phyloP scores from a whole-genome alignment of 768 basidiomycete genomes.

The Megacollybia marginata region DNA sequence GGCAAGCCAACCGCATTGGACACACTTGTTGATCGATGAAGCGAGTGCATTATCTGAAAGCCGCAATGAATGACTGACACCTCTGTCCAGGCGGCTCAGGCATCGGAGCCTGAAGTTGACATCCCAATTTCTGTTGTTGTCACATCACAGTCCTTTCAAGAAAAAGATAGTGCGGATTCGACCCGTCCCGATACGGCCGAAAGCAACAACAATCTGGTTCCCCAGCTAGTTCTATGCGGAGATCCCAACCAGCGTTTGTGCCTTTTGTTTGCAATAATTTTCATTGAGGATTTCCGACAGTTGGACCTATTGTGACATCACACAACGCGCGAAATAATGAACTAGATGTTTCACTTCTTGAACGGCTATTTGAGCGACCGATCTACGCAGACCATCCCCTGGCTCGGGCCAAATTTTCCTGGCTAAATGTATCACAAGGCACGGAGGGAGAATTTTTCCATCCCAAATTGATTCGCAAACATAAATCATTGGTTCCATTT shows the following conservation, averaged over 20 bases:
- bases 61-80: no score
- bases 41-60: constrained; percentile 12
- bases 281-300: constrained; percentile 16
- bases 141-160: constrained; percentile 10
- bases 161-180: neutral
- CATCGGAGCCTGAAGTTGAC: constrained; percentile 42
- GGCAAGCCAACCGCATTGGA: constrained; percentile 39
- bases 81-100: constrained; percentile 37
- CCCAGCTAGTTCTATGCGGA: constrained; percentile 45
- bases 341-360: constrained; percentile 41
- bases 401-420: constrained; percentile 4
- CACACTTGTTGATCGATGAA: constrained; percentile 46
- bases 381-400: constrained; percentile 25
- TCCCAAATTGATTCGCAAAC: neutral
- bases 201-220: constrained; percentile 11
- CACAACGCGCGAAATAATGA: constrained; percentile 35
- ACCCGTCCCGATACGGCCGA: neutral
- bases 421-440: neutral
- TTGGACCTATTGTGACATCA: constrained; percentile 41
- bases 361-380: constrained; percentile 37
- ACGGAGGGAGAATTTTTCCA: neutral
- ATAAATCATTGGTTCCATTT: constrained; percentile 22
- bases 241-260: constrained; percentile 41
- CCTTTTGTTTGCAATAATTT: neutral
- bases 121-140: constrained; percentile 44